Conservation (phyloP, 768 basidiomycete species). For the Strobilomyces dryophilus region DNA sequence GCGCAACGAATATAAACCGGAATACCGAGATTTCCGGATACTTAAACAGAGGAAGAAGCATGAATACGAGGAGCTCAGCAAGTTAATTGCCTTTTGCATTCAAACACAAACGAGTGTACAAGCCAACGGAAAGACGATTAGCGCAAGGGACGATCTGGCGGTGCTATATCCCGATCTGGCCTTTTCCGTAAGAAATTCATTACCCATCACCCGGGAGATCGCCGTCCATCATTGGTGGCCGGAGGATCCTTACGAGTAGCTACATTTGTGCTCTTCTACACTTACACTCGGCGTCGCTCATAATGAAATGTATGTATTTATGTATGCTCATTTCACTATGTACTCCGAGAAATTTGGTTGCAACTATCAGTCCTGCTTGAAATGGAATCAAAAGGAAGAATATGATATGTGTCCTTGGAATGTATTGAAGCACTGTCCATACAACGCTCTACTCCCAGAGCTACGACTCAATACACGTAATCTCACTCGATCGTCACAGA, state of each 20-base stretch:
- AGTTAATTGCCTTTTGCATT: not conserved
- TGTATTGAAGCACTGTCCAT: not conserved
- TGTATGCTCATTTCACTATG: no score
- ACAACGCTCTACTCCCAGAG: not conserved
- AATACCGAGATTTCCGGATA: not conserved
- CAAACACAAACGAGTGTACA: not conserved
- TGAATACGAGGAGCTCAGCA: not conserved
- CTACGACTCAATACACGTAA: not conserved
- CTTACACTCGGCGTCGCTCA: no score
- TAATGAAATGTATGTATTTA: no score
- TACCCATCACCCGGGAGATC: not conserved
- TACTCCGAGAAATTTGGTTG: no score
- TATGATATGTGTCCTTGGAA: no score
- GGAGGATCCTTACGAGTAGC: no score
- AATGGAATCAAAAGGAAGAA: no score
- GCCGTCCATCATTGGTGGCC: not conserved
- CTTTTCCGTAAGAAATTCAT: not conserved
- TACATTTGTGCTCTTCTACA: no score
- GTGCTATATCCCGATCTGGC: not conserved
- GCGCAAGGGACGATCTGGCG: not conserved
- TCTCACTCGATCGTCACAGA: conserved; percentile 1
- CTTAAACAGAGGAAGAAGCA: not conserved
- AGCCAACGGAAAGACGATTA: not conserved
- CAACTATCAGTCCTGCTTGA: no score
- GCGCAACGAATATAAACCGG: no score